Base-by-base conservation (phyloP, 768 basidiomycete genomes). In the Lactarius indigo region DNA sequence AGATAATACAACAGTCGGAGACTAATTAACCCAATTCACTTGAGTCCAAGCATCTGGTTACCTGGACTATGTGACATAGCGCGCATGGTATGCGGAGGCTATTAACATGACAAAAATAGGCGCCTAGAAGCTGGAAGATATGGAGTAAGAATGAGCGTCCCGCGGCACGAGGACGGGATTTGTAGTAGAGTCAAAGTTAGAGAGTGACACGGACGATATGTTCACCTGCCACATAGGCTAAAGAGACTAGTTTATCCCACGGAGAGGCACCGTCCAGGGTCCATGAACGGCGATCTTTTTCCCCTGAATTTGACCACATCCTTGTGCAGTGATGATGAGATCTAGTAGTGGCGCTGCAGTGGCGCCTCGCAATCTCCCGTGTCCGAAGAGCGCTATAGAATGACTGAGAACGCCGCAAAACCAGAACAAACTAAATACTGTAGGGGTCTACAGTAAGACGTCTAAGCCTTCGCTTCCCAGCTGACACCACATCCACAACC, bases 401-500 rank as follows among this genome's bases (percentile, higher is more conserved):
- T 50, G 47, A 2, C 50, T 52, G 50, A 52, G 50, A 52, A 52
- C 50, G 26, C 50, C 50, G 23, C 17, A 52, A 52, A 50, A 13
- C 23, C 47, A 23, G 10, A 13, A 52, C 13, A 6, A 26, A 26
- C 13, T 26, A 26, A 26, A 26, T n/a, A 44, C 23, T 26, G 50
- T n/a, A 15, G 15, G n/a, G 3, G n/a, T 71, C n/a, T n/a, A n/a
- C n/a, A n/a, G n/a, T n/a, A n/a, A n/a, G n/a, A n/a, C n/a, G n/a
- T n/a, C 64, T 64, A 80, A 23, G 74, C 69, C 74, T 92, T 92
- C 64, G 93, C 80, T 74, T 96, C 94, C 95, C 94, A 97, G 74
- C 94, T 96, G 26, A 98, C 88, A 18, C 96, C 96, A 73, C 96
- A 99, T 1, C 96, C 96, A 69, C 96, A 98, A 0, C 92, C 92